Evolutionary conservation across 441 rosid genomes (phyloP), one percentile per base, ranked within the genome.

Genomic region (Bruguiera hainesii): DNA sequence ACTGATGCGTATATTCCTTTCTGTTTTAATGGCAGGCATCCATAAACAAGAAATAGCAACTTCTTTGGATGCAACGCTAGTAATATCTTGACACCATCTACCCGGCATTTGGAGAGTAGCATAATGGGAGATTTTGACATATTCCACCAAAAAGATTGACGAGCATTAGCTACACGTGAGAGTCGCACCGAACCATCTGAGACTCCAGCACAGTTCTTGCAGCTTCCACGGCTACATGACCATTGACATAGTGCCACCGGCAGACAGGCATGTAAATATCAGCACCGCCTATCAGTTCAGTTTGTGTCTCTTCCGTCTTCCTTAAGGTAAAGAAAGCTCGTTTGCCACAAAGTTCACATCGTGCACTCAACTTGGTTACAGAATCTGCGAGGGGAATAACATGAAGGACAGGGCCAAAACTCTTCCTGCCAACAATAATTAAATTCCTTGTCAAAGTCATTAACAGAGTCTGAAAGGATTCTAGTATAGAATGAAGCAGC

Each of bases 241-340:
- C 95, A 2, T 80, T 77, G 1, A 83, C 86, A 66, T 87, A 87
- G 66, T 91, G 96, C 60, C 65, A 80, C 52, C 97, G 70, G 69
- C 97, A 89, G 15, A 89, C 96, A 0, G 96, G 92, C 96, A 89
- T 91, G 79, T 86, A 89, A 1, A 85, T 73, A 61, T 91, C 85
- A 0, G 93, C 81, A 3, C 96, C 98, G 0, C 95, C 96, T 0
- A 92, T 88, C 50, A 89, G 55, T 64, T 92, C 95, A 11, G 82
- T 85, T 67, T 60, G 73, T 7, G 59, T 84, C 75, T 89, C 90
- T 58, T 79, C 79, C 3, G 90, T 85, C 84, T 89, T 89, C 75
- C 98, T 81, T 55, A 85, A 65, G 51, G 98, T 92, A 67, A 92
- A 92, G 70, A 65, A 74, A 26, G 95, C 95, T 10, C 55, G 79